Evolutionary conservation across 176 grass and related monocot genomes (phyloP).

Genomic region (Carex littledalei): DNA sequence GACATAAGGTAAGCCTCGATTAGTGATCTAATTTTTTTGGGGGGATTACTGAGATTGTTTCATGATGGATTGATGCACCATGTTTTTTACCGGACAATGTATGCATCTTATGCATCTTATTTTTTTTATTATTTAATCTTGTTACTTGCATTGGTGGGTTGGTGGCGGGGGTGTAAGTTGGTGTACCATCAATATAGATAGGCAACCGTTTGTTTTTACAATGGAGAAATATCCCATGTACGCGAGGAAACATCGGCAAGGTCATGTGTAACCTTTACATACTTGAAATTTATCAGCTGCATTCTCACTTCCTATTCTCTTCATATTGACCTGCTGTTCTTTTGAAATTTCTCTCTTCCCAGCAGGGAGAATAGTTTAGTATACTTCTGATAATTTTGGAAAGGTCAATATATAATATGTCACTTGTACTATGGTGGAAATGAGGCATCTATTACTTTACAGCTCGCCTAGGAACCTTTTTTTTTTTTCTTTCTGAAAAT

Average conservation of each 20-base stretch:
- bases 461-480: neutral
- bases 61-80: neutral
- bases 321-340: neutral
- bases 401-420: neutral
- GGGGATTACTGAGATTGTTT: neutral
- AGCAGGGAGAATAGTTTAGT: neutral
- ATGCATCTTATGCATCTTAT: neutral
- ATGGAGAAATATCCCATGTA: neutral
- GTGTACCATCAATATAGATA: neutral
- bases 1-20: slow-evolving; percentile 75
- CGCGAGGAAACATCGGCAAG: neutral
- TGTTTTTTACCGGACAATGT: neutral
- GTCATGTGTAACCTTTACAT: neutral
- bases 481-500: neutral
- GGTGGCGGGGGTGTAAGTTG: neutral
- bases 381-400: neutral
- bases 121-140: neutral
- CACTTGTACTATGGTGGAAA: neutral
- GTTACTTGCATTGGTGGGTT: neutral
- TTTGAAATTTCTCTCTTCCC: neutral
- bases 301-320: neutral
- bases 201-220: neutral
- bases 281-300: neutral
- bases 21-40: neutral
- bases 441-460: neutral